phyloP scores from a whole-genome alignment of 306 rosid genomes.

The Vicia villosa region DNA sequence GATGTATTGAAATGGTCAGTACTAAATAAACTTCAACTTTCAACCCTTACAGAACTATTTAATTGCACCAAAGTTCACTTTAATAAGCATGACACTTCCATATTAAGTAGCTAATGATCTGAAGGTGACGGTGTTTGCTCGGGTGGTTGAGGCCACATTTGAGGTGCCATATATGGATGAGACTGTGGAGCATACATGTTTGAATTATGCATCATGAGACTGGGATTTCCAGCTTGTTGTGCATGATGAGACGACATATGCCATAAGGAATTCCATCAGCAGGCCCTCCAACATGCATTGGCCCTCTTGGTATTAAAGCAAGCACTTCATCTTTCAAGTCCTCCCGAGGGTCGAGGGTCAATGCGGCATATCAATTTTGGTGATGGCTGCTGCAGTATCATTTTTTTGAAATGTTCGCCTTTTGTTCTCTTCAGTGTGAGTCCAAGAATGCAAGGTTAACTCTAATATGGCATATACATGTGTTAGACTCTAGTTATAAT shows the following conservation, averaged over 20 bases:
- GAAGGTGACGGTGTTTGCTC: conserved; percentile 36
- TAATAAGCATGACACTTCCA: conserved; percentile 10
- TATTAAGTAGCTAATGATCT: conserved; percentile 32
- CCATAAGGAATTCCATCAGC: conserved; percentile 40
- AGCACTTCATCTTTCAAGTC: conserved; percentile 73
- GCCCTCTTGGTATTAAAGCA: conserved; percentile 66
- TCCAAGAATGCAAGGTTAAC: conserved; percentile 76
- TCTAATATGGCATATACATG: too few relatives aligned
- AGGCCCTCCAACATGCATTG: conserved; percentile 41
- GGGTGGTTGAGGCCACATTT: conserved; percentile 38
- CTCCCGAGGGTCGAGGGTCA: conserved; percentile 70
- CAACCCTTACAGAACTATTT: conserved; percentile 10
- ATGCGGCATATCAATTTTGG: conserved; percentile 67
- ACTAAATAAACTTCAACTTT: neutral
- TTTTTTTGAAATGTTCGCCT: conserved; percentile 71
- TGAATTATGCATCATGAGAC: conserved; percentile 34
- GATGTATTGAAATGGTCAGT: conserved; percentile 19
- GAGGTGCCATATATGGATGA: conserved; percentile 42
- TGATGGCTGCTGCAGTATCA: conserved; percentile 79
- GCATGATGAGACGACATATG: conserved; percentile 42
- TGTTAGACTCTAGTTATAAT: too few relatives aligned
- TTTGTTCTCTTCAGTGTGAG: conserved; percentile 72
- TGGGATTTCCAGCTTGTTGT: conserved; percentile 35
- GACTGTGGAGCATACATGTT: conserved; percentile 33
- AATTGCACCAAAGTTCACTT: neutral